Evolutionary conservation across 2,329 filamentous ascomycete genomes (phyloP).

Genomic region (Pestalotiopsis sp.): DNA sequence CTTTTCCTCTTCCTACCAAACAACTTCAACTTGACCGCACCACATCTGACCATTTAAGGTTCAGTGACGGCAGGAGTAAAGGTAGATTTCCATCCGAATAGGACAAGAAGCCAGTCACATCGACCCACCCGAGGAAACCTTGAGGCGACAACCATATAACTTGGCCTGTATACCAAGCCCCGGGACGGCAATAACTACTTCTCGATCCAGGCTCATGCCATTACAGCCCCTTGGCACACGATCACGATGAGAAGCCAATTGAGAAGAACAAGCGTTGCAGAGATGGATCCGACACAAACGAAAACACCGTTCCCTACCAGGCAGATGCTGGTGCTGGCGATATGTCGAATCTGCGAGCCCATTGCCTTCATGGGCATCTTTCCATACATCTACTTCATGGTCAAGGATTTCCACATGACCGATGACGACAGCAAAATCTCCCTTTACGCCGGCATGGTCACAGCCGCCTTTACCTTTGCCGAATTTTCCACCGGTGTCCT

Average conservation of each 20-base stretch:
- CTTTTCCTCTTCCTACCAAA: not conserved
- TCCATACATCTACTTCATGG: conserved; percentile 98
- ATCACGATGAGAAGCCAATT: conserved; percentile 28
- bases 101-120: not conserved
- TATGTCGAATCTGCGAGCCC: conserved; percentile 96
- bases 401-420: conserved; percentile 86
- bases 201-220: not conserved
- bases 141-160: not conserved
- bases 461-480: conserved; percentile 92
- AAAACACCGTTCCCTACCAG: conserved; percentile 36
- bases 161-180: not conserved
- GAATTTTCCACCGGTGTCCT: conserved; percentile 92
- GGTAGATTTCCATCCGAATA: not conserved
- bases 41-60: conserved; percentile 1
- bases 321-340: conserved; percentile 54
- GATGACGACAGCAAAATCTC: conserved; percentile 79
- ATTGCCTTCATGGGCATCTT: conserved; percentile 99
- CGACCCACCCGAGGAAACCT: not conserved
- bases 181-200: not conserved
- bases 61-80: not conserved
- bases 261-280: conserved; percentile 23
- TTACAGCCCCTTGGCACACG: not conserved
- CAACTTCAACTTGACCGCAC: not conserved
- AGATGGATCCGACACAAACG: conserved; percentile 14
- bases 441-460: conserved; percentile 94